Base-by-base conservation (phyloP, 1,139 yeast species). In the Citeromyces hawaiiensis region DNA sequence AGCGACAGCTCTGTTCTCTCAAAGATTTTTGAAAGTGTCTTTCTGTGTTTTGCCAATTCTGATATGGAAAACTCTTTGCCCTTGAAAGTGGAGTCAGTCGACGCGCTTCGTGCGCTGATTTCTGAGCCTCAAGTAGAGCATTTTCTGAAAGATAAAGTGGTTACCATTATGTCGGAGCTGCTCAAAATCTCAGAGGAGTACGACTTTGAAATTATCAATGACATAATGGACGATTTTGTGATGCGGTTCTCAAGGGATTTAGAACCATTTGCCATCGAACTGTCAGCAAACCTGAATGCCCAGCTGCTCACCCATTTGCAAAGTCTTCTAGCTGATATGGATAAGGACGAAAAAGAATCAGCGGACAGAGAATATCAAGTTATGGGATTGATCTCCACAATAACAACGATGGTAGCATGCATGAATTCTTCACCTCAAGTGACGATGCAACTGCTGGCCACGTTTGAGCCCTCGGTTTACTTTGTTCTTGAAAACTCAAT, bases 181-280 rank as follows among this genome's bases (percentile, higher is more conserved):
- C 60, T 73, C 43, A 71, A 68, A 40, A 59, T 72, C 60, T 67
- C 74, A 30, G 68, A 68, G 48, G 56, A 58, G 19, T 63, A 68
- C 43, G 77, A 72, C 51, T 63, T 72, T 45, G 80, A 73, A 48
- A 63, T 72, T 35, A 61, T 72, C 44, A 68, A 73, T 36, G 64
- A 66, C 30, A 72, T 72, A 3, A 72, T 74, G 76, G 79, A 73
- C 44, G 64, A 67, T 13, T 69, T 72, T 49, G 79, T 72, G 7
- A 70, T 70, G 41, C 68, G 63, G 45, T 73, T 72, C 48, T 67
- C 77, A 2, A 55, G 59, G 31, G 68, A 70, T 49, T 61, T 73
- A 44, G 76, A 70, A 48, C 80, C 80, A 5, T 73, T 69, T 51
- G 76, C 76, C 16, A 54, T 60, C 14, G 73, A 73, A 47, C 61